These are phyloP conservation scores for Debaryomyces psychrophilus DNA, from an alignment of 1,139 yeast species.

Conservation along the genomic window DNA sequence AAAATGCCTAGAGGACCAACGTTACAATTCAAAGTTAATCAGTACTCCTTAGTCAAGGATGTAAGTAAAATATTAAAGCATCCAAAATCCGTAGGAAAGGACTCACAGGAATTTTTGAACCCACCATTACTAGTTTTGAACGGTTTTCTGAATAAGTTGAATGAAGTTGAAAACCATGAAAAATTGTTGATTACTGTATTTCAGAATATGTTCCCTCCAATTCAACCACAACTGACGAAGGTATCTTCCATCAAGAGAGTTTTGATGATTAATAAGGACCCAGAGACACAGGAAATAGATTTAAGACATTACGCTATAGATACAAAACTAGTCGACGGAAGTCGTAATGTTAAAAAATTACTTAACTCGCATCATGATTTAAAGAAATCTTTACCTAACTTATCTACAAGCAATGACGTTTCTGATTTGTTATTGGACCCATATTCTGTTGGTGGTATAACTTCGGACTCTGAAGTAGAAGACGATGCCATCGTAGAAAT, in stretches of 20 bases:
- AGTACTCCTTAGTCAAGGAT: conserved; percentile 83
- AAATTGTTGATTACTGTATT: conserved; percentile 85
- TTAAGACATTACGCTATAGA: conserved; percentile 90
- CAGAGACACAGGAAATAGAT: conserved; percentile 71
- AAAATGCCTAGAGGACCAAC: conserved; percentile 96
- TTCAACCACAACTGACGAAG: conserved; percentile 77
- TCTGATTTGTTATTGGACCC: conserved; percentile 86
- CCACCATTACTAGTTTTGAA: conserved; percentile 94
- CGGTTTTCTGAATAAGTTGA: conserved; percentile 66
- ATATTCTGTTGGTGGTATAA: conserved; percentile 74
- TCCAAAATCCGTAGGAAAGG: conserved; percentile 71
- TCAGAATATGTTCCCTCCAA: conserved; percentile 95
- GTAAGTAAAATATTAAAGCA: conserved; percentile 66
- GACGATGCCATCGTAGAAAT: conserved; percentile 88
- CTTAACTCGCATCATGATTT: conserved; percentile 63
- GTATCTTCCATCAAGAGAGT: conserved; percentile 81
- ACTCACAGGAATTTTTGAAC: conserved; percentile 61
- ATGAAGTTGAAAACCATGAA: conserved; percentile 65
- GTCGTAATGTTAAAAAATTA: conserved; percentile 76
- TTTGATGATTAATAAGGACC: conserved; percentile 75
- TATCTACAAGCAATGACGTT: conserved; percentile 69
- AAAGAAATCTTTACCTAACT: conserved; percentile 74
- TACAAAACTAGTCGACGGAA: conserved; percentile 83
- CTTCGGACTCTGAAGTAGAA: conserved; percentile 92
- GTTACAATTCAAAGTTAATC: conserved; percentile 73